Evolutionary conservation across 352 stramenopile species (phyloP).

Genomic region (Peronospora destructor): DNA sequence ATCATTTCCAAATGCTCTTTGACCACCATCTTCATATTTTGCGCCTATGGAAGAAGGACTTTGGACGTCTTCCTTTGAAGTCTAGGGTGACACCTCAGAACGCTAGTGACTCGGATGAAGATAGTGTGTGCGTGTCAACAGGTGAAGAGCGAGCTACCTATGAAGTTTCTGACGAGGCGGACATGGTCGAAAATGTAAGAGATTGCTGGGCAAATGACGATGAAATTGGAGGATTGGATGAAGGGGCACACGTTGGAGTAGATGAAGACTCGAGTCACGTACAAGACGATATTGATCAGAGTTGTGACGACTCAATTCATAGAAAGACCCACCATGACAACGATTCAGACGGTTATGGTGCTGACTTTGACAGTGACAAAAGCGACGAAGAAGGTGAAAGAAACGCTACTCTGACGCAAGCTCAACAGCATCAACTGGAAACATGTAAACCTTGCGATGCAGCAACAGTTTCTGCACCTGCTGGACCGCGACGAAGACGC

Average conservation of each 20-base stretch:
- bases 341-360: slow-evolving; percentile 51
- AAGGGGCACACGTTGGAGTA: slow-evolving; percentile 6
- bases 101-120: slow-evolving; percentile 9
- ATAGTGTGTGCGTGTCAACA: slow-evolving; percentile 8
- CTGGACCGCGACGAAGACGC: slow-evolving; percentile 17
- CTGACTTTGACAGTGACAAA: slow-evolving; percentile 60
- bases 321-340: slow-evolving; percentile 10
- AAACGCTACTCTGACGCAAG: slow-evolving; percentile 1
- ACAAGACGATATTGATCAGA: slow-evolving; percentile 4
- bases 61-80: slow-evolving; percentile 56
- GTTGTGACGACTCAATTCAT: slow-evolving; percentile 7
- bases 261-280: slow-evolving; percentile 32
- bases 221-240: slow-evolving; percentile 5
- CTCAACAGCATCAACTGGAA: slow-evolving; percentile 7
- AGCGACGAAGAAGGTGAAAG: slow-evolving; percentile 38
- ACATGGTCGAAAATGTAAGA: slow-evolving; percentile 15
- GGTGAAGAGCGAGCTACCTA: slow-evolving; percentile 7
- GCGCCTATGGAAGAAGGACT: slow-evolving; percentile 78
- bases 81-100: slow-evolving; percentile 14
- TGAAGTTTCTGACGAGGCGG: slow-evolving; percentile 13
- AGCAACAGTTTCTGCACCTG: slow-evolving; percentile 4
- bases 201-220: slow-evolving; percentile 15
- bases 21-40: slow-evolving; percentile 77
- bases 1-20: slow-evolving; percentile 68
- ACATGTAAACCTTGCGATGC: slow-evolving; percentile 4